A percentile compares a stretch with the other conserved stretches of the same genome.
These are phyloP conservation scores for Didymella glomerata DNA, from an alignment of 2,329 filamentous ascomycete genomes.

Conservation along the genomic window DNA sequence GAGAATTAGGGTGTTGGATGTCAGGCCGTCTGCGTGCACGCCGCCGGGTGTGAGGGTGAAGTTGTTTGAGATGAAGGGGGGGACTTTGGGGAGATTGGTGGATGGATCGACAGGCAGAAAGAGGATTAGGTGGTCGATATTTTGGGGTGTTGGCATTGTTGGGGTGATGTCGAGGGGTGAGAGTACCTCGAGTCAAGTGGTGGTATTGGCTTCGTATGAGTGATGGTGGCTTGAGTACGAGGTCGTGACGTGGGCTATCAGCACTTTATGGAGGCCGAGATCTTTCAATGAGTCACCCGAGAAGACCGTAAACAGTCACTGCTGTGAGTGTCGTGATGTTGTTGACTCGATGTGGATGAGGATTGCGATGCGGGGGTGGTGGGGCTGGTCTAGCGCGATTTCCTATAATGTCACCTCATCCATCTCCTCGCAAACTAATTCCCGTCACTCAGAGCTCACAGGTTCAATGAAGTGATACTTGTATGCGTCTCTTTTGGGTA, in stretches of 20 bases:
- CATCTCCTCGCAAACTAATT: conserved; percentile 14
- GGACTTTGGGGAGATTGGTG: conserved; percentile 43
- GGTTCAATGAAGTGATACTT: no score
- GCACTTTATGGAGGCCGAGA: background rate
- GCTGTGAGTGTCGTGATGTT: background rate
- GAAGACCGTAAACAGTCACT: background rate
- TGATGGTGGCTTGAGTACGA: background rate
- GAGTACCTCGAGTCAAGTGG: no score
- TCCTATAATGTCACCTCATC: conserved; percentile 6
- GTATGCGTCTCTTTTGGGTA: no score
- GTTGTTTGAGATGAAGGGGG: conserved; percentile 60
- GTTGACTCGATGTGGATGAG: conserved; percentile 6
- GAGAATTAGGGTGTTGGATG: conserved; percentile 70
- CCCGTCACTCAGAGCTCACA: background rate
- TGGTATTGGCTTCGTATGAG: no score
- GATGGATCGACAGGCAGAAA: conserved; percentile 66
- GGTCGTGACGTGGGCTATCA: background rate
- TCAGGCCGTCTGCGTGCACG: conserved; percentile 65
- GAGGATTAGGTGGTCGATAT: conserved; percentile 71
- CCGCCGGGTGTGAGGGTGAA: conserved; percentile 70
- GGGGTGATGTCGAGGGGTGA: no score
- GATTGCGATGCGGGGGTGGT: conserved; percentile 10
- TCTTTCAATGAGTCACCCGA: conserved; percentile 8
- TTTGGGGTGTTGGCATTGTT: conserved; percentile 6
- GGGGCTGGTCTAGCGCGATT: conserved; percentile 13